Evolutionary conservation across 768 basidiomycete species (phyloP), one percentile per base, ranked within the genome.

Genomic region (Tylopilus plumbeoviolaceoides): DNA sequence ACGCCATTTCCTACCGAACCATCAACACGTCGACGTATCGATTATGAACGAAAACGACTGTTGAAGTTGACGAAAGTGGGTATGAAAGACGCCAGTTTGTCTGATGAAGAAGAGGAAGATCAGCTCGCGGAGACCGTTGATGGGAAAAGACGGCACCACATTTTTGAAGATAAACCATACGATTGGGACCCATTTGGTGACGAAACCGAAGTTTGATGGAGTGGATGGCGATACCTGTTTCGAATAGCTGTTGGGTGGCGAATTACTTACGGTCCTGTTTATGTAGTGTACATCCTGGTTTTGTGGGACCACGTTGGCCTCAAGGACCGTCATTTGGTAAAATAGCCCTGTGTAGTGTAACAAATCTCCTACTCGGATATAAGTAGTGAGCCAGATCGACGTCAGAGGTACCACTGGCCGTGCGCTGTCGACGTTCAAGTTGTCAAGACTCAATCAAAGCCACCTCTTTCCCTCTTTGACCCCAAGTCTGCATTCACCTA

Each of bases 21-120:
- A 2, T 65, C 64, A 0, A 59, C 57, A 9, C 63, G 68, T 41
- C 59, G 65, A 47, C 62, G 67, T 7, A 67, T 68, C 21, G 66
- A 68, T 25, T 70, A 68, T 21, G 66, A 67, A 47, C 59, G 60
- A 25, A 65, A 60, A 15, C 68, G 67, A 18, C 43, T 68, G 1
- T 27, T 65, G 28, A 63, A 64, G 54, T 42, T 68, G 47, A 65
- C 68, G 7, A 68, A 63, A 27, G 64, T 62, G 0, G 63, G 63
- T 3, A 63, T 61, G 66, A 69, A 62, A 44, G 61, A 59, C 25
- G 57, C 65, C 2, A 63, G 60, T 9, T 48, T 61, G 44, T 57
- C 45, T 0, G 67, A 62, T 14, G 64, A 68, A 30, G 63, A 67
- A 20, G 58, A 46, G 23, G 65, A 46, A 21, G 65, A 69, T 21